phyloP scores from a whole-genome alignment of 148 eudicot genomes.

The Spergularia bocconei region DNA sequence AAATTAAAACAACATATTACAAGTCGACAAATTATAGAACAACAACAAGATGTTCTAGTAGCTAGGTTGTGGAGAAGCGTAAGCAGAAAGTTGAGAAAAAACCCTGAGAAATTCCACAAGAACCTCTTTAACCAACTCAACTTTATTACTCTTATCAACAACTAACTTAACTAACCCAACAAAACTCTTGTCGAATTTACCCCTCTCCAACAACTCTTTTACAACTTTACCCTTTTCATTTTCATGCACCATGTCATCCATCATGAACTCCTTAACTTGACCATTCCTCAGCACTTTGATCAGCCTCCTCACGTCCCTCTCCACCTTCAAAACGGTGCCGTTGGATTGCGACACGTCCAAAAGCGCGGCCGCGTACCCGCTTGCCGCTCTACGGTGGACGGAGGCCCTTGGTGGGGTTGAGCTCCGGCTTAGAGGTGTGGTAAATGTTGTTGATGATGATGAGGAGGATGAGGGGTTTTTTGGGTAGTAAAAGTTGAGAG shows the following conservation, averaged over 20 bases:
- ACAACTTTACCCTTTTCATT: conserved; percentile 39
- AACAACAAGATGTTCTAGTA: neutral
- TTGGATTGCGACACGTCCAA: conserved; percentile 39
- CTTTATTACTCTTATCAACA: conserved; percentile 35
- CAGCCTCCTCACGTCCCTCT: conserved; percentile 46
- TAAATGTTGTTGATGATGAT: neutral
- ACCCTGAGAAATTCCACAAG: conserved; percentile 55
- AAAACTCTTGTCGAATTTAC: conserved; percentile 43
- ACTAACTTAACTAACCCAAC: conserved; percentile 48
- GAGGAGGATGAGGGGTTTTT: conserved; percentile 10
- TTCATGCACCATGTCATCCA: conserved; percentile 31
- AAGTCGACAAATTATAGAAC: conserved; percentile 11
- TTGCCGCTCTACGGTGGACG: conserved; percentile 39
- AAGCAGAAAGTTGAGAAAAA: conserved; percentile 36
- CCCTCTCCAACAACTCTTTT: conserved; percentile 40
- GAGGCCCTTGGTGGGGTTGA: conserved; percentile 10
- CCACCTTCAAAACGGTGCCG: conserved; percentile 33
- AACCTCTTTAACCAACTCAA: conserved; percentile 43
- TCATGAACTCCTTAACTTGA: conserved; percentile 33
- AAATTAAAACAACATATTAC: neutral
- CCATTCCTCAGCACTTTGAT: conserved; percentile 33
- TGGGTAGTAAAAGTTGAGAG: conserved; percentile 23
- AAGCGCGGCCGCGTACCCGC: conserved; percentile 83
- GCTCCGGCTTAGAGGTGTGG: neutral
- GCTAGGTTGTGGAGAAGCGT: neutral